phyloP scores from a whole-genome alignment of 495 filamentous ascomycete genomes.

The Hypoxylon lenormandii region DNA sequence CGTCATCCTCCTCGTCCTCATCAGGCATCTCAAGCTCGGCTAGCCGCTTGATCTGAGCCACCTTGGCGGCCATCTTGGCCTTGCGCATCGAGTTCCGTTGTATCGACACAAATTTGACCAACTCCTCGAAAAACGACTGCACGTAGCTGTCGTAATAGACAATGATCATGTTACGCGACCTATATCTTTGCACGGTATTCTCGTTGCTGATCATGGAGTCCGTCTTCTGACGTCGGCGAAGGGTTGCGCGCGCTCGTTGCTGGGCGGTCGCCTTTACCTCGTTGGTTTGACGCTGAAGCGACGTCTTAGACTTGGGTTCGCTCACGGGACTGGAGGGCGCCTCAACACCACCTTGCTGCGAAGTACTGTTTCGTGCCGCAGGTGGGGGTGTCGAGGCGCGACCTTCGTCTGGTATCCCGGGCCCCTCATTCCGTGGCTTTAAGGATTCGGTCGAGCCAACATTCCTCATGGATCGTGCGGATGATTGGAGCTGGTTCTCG shows the following conservation, averaged over 20 bases:
- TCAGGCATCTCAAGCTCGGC: conserved; percentile 66
- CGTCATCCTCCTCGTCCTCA: conserved; percentile 56
- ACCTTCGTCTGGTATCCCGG: conserved; percentile 46
- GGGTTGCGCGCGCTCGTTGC: conserved; percentile 57
- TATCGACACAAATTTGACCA: conserved; percentile 82
- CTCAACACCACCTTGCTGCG: conserved; percentile 47
- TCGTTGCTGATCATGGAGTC: conserved; percentile 69
- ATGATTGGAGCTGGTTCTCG: conserved; percentile 49
- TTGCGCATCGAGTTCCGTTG: conserved; percentile 84
- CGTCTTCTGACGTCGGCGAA: conserved; percentile 69
- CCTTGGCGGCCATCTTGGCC: conserved; percentile 75
- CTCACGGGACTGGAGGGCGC: conserved; percentile 47
- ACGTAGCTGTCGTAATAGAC: conserved; percentile 90
- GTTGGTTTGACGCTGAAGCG: conserved; percentile 60
- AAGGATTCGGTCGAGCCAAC: conserved; percentile 74
- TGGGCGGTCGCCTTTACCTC: conserved; percentile 61
- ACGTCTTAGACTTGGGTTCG: conserved; percentile 56
- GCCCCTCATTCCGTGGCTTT: conserved; percentile 63
- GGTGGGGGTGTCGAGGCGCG: conserved; percentile 38
- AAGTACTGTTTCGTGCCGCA: conserved; percentile 19
- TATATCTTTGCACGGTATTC: conserved; percentile 66
- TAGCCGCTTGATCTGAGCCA: conserved; percentile 65
- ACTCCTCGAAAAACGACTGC: conserved; percentile 79
- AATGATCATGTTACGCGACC: conserved; percentile 81
- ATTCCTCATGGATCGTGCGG: conserved; percentile 63